A percentile compares a stretch with the other conserved stretches of the same genome.
Evolutionary conservation across 2,329 filamentous ascomycete species (phyloP).

Genomic region (Nothomitra cinnamomea): DNA sequence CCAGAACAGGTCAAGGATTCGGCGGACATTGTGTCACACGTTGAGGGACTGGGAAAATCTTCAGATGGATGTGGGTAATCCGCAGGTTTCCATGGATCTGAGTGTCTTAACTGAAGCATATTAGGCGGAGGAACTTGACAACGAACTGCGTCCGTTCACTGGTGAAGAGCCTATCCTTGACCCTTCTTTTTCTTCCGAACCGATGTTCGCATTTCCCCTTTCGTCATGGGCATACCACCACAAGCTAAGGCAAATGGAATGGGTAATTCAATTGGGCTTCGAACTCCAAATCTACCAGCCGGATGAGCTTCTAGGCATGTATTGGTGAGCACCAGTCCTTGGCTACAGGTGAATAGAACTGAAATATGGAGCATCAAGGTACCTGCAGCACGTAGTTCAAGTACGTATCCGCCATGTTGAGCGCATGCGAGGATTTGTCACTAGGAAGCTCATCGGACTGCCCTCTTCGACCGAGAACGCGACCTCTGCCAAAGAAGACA

Average conservation of each 20-base stretch:
- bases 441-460: conserved; percentile 14
- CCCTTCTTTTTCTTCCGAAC: conserved; percentile 26
- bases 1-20: conserved; percentile 76
- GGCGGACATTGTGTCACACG: conserved; percentile 76
- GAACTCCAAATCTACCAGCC: conserved; percentile 80
- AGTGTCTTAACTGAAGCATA: neutral
- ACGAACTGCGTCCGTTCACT: conserved; percentile 42
- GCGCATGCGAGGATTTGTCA: conserved; percentile 51
- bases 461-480: neutral
- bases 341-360: neutral
- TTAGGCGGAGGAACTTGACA: conserved; percentile 52
- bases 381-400: conserved; percentile 57
- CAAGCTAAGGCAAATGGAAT: conserved; percentile 77
- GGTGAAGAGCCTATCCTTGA: conserved; percentile 42
- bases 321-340: conserved; percentile 37
- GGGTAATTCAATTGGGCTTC: conserved; percentile 80
- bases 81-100: neutral
- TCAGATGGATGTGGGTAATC: conserved; percentile 47
- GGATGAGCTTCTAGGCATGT: conserved; percentile 76
- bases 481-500: neutral
- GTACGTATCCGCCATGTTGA: conserved; percentile 53
- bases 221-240: conserved; percentile 83
- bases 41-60: conserved; percentile 71
- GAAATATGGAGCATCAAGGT: conserved; percentile 19
- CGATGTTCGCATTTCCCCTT: conserved; percentile 51